Percentiles rank a stretch among this genome's conserved stretches.
phyloP scores from a whole-genome alignment of 1,284 basidiomycete species.

The Xerocomus nothofagi region DNA sequence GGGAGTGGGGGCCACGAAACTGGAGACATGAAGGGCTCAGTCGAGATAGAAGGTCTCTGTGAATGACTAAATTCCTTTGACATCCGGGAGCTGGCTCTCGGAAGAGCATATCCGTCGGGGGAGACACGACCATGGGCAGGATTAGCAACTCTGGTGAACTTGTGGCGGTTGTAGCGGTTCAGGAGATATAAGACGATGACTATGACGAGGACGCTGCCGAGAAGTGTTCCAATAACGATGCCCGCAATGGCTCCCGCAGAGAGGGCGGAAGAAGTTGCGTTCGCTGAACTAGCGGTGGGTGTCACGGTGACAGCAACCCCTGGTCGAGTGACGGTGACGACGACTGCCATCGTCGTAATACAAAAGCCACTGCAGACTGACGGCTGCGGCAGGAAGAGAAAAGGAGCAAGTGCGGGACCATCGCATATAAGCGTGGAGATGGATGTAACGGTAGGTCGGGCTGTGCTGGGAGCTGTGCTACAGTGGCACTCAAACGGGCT shows the following conservation, averaged over 20 bases:
- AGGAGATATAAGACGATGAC: slow-evolving; percentile 18
- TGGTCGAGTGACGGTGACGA: slow-evolving; percentile 6
- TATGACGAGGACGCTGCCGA: slow-evolving; percentile 19
- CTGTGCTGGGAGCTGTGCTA: slow-evolving; percentile 21
- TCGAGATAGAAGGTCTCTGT: slow-evolving; percentile 22
- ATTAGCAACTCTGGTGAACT: slow-evolving; percentile 24
- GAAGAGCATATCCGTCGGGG: not conserved
- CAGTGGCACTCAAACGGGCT: not conserved
- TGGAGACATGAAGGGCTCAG: slow-evolving; percentile 24
- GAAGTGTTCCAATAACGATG: slow-evolving; percentile 25
- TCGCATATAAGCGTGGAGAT: slow-evolving; percentile 2
- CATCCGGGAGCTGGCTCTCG: not conserved
- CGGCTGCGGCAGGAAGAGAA: slow-evolving; percentile 1
- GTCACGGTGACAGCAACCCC: not conserved
- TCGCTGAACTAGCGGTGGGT: not conserved
- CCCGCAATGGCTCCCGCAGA: slow-evolving; percentile 17
- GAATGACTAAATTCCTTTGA: slow-evolving; percentile 6
- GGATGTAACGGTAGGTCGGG: not conserved
- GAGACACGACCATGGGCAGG: not conserved
- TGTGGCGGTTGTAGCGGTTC: slow-evolving; percentile 8
- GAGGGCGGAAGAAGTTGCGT: slow-evolving; percentile 1
- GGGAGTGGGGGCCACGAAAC: slow-evolving; percentile 10
- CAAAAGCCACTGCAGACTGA: not conserved
- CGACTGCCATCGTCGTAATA: slow-evolving; percentile 14
- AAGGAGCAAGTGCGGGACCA: not conserved